Conservation (phyloP, 2,329 filamentous ascomycete species). For the Verticillium alfalfae region DNA sequence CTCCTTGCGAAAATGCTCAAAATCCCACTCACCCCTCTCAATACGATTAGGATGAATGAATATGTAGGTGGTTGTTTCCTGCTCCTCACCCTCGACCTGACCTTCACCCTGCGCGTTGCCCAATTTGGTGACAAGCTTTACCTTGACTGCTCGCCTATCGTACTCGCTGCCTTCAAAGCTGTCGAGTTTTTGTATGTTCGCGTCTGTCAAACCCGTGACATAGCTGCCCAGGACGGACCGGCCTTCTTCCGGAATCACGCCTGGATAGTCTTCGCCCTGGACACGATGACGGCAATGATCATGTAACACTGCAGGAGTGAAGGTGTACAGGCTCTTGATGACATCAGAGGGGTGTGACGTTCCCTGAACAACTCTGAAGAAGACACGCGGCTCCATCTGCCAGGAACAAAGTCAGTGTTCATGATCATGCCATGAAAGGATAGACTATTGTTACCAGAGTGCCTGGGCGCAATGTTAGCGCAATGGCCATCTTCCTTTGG, state of each 20-base stretch:
- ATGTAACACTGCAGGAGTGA: conserved; percentile 71
- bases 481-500: not conserved
- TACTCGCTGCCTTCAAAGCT: conserved; percentile 79
- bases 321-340: conserved; percentile 50
- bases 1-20: conserved; percentile 72
- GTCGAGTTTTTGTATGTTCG: conserved; percentile 71
- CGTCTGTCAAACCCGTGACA: conserved; percentile 71
- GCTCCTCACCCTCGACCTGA: conserved; percentile 37
- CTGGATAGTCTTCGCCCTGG: conserved; percentile 70
- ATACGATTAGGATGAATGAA: conserved; percentile 47
- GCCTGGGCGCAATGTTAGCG: conserved; percentile 14
- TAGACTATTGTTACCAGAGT: conserved; percentile 23
- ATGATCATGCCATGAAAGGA: not conserved
- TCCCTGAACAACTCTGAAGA: conserved; percentile 78
- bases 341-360: conserved; percentile 39
- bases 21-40: conserved; percentile 81
- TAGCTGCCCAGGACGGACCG: conserved; percentile 67
- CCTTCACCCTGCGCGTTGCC: conserved; percentile 31
- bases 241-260: conserved; percentile 53
- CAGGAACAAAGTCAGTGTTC: not conserved
- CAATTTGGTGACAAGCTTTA: conserved; percentile 40
- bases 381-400: conserved; percentile 78
- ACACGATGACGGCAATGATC: conserved; percentile 69
- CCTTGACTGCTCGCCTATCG: conserved; percentile 44
- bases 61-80: conserved; percentile 59